These are phyloP conservation scores for Aspergillus hancockii DNA, from an alignment of 495 filamentous ascomycete species.

Conservation along the genomic window DNA sequence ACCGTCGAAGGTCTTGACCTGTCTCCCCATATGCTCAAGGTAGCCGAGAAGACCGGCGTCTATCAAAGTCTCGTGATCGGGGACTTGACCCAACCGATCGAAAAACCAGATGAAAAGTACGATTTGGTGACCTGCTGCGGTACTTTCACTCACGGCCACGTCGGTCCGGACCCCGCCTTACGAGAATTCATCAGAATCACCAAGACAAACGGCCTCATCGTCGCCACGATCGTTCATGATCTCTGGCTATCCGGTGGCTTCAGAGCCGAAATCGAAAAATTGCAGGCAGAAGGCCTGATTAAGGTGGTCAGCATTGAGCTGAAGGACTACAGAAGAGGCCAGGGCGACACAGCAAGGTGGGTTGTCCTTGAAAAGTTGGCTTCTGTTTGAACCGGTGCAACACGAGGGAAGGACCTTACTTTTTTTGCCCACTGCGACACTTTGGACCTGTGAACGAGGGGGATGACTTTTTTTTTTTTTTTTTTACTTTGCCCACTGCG, in stretches of 20 bases:
- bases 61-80: slow-evolving; percentile 39
- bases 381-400: slow-evolving; percentile 16
- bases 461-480: too few species aligned
- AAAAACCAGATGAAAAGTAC: slow-evolving; percentile 34
- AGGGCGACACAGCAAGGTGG: slow-evolving; percentile 39
- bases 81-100: slow-evolving; percentile 39
- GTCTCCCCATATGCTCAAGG: slow-evolving; percentile 42
- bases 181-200: slow-evolving; percentile 43
- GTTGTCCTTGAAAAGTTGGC: slow-evolving; percentile 34
- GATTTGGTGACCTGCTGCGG: slow-evolving; percentile 48
- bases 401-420: neutral
- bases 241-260: slow-evolving; percentile 43
- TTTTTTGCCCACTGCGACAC: too few species aligned
- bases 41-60: slow-evolving; percentile 40
- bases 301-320: slow-evolving; percentile 35
- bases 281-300: slow-evolving; percentile 29
- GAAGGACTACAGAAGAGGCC: slow-evolving; percentile 39
- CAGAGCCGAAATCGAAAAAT: slow-evolving; percentile 38
- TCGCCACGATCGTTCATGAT: slow-evolving; percentile 44
- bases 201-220: slow-evolving; percentile 39
- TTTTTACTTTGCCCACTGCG: too few species aligned
- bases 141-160: slow-evolving; percentile 49
- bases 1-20: slow-evolving; percentile 47
- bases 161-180: slow-evolving; percentile 43
- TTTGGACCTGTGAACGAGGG: too few species aligned